These are phyloP conservation scores for Breynia disticha DNA, from an alignment of 441 rosid genomes.

Conservation along the genomic window DNA sequence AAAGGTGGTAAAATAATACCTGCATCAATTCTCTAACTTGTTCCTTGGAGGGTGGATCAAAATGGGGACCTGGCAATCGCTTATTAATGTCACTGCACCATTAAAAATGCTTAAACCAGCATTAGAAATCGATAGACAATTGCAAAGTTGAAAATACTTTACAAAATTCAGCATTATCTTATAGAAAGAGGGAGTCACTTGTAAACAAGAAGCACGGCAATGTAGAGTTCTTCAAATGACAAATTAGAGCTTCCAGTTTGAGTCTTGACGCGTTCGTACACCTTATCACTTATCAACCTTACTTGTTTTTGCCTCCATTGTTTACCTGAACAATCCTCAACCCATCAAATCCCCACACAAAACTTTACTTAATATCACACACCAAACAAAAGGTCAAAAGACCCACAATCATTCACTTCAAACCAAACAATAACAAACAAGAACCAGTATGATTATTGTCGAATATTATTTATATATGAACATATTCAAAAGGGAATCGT, in stretches of 20 bases:
- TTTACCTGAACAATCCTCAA: conserved; percentile 39
- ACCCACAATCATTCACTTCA: too few relatives aligned
- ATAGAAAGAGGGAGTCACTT: conserved; percentile 34
- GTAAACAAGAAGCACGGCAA: conserved; percentile 72
- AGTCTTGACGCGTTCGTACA: conserved; percentile 39
- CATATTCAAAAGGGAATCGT: too few relatives aligned
- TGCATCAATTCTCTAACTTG: conserved; percentile 43
- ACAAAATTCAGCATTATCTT: too few relatives aligned
- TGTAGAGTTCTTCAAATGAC: conserved; percentile 73
- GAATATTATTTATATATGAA: too few relatives aligned
- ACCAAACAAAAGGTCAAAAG: too few relatives aligned
- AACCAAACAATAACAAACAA: too few relatives aligned
- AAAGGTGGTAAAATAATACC: conserved; percentile 23
- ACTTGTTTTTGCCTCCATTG: conserved; percentile 74
- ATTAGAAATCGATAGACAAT: background rate
- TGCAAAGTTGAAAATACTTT: background rate
- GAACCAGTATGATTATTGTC: too few relatives aligned
- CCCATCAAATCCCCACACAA: background rate
- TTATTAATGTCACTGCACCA: conserved; percentile 69
- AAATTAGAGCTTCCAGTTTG: conserved; percentile 47
- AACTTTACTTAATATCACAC: background rate
- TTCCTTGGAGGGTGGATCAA: conserved; percentile 85
- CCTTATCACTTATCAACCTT: conserved; percentile 51
- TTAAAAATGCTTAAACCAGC: background rate
- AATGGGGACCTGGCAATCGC: conserved; percentile 88